phyloP scores from a whole-genome alignment of 371 early-diverging fungal genomes.

The Mycotypha africana region DNA sequence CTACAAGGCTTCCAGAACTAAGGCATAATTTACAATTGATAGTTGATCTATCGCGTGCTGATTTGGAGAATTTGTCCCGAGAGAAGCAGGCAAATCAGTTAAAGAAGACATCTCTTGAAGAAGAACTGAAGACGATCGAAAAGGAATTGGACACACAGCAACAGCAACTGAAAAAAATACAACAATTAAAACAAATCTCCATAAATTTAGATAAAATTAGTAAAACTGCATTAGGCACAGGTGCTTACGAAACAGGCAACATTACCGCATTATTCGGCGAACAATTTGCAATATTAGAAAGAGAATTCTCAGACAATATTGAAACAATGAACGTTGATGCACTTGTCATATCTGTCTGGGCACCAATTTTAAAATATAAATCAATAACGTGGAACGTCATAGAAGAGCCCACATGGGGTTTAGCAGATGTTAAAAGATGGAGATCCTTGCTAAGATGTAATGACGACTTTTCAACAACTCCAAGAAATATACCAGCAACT shows the following conservation, averaged over 20 bases:
- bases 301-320: conserved; percentile 50
- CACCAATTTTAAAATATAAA: conserved; percentile 53
- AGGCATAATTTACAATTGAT: conserved; percentile 74
- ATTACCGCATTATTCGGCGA: conserved; percentile 51
- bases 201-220: conserved; percentile 42
- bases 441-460: conserved; percentile 33
- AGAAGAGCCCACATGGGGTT: conserved; percentile 52
- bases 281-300: conserved; percentile 43
- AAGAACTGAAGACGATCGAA: conserved; percentile 36
- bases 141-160: conserved; percentile 29
- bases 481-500: neutral
- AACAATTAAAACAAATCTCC: conserved; percentile 44
- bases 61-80: conserved; percentile 61
- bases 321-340: conserved; percentile 55
- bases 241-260: conserved; percentile 36
- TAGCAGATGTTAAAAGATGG: conserved; percentile 51
- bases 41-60: conserved; percentile 63
- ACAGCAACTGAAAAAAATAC: conserved; percentile 29
- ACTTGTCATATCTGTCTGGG: conserved; percentile 60
- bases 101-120: conserved; percentile 35
- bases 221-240: conserved; percentile 31
- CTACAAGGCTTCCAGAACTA: conserved; percentile 65
- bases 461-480: conserved; percentile 20
- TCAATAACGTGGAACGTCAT: conserved; percentile 63
- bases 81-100: conserved; percentile 47